Base-by-base conservation (phyloP, 352 stramenopile genomes). In the Phytopythium chamaehyphon region DNA sequence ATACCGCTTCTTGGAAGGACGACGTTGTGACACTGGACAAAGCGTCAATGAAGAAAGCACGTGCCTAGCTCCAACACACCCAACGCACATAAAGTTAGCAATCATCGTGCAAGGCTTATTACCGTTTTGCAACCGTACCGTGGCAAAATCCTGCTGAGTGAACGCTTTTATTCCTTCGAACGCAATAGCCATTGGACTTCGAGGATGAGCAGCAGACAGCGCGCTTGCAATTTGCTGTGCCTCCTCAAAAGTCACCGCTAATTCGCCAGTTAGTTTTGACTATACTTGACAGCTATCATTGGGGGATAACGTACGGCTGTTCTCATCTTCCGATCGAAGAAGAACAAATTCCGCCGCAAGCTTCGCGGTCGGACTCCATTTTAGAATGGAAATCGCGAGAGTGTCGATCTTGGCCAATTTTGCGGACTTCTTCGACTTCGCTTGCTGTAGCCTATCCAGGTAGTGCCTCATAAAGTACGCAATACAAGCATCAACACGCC, bases 401-500 rank as follows among this genome's bases (percentile, higher is more conserved):
- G 40, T 47, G 52, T 95, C 84, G 22, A 92, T 35, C 14, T 55
- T 64, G 31, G 69, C 63, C 8, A 88, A 46, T 28, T 70, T 49
- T 14, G 23, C 37, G 3, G 62, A 7, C 31, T 91, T 76, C 22
- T 76, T 69, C 18, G 19, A 10, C 51, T 83, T 82, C 7, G 38
- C 12, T 2, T 43, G 33, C 46, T 89, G 88, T 16, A 88, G 55
- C 4, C 49, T 55, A 45, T 91, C 69, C 14, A 90, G 46, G 21
- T 89, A 74, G n/a, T 72, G 57, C 35, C 77, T 74, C 62, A 90
- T 68, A 51, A 91, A 90, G 53, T 86, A 81, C 8, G 77, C 80
- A 16, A 88, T 71, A 2, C 69, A 61, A 6, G 60, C 44, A 35
- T 92, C 76, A 47, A 83, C 69, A 56, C 67, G 64, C 24, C 45